phyloP scores from a whole-genome alignment of 1,284 basidiomycete genomes.

The Heterobasidion annosum region DNA sequence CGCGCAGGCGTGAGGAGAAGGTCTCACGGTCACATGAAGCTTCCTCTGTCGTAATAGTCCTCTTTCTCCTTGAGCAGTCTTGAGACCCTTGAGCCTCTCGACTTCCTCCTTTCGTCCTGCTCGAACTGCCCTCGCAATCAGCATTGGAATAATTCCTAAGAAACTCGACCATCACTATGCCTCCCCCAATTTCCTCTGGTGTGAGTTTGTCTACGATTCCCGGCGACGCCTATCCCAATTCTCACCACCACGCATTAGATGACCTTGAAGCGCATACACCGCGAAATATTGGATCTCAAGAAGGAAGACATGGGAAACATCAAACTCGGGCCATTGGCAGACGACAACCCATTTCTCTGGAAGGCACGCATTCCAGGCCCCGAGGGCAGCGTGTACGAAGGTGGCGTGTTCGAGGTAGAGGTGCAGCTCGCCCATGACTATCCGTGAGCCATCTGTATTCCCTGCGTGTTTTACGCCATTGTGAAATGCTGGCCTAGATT shows the following conservation, averaged over 20 bases:
- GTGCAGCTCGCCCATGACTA: constrained; percentile 72
- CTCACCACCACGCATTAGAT: constrained; percentile 35
- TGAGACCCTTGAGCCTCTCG: too few species aligned
- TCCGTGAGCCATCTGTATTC: constrained; percentile 47
- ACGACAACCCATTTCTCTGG: constrained; percentile 42
- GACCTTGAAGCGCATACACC: constrained; percentile 81
- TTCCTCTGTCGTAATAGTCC: neutral
- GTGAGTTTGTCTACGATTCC: neutral
- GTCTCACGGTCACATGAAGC: neutral
- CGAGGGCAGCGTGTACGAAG: constrained; percentile 81
- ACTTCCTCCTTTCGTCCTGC: too few species aligned
- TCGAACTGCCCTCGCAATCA: too few species aligned
- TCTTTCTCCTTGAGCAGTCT: too few species aligned
- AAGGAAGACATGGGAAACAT: constrained; percentile 80
- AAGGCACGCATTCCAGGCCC: constrained; percentile 66
- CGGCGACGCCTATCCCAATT: neutral
- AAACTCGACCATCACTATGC: neutral
- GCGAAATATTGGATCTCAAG: constrained; percentile 77
- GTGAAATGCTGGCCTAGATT: constrained; percentile 40
- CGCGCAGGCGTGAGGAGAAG: neutral
- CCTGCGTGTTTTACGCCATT: too few species aligned
- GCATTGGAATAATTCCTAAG: too few species aligned
- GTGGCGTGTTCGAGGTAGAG: constrained; percentile 74
- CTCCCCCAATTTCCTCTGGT: neutral
- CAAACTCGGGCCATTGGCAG: constrained; percentile 51